phyloP scores from a whole-genome alignment of 257 asterid genomes.

The Cordia subcordata region DNA sequence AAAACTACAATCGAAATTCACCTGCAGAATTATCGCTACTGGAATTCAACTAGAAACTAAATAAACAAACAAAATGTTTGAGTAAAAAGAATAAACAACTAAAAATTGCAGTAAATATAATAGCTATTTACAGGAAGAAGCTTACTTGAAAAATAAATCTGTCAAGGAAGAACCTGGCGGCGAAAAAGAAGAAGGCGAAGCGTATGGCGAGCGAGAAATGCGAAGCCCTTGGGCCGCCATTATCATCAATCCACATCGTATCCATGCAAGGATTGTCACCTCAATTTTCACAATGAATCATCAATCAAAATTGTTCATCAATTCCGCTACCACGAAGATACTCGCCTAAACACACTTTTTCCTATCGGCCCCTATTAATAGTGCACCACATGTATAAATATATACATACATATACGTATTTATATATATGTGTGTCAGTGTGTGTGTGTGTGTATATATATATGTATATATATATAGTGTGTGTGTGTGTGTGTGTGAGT shows the following conservation, averaged over 20 bases:
- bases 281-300: neutral
- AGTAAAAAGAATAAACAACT: no score
- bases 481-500: no score
- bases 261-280: conserved; percentile 37
- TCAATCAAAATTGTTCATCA: neutral
- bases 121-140: neutral
- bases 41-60: neutral
- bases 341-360: no score
- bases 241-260: conserved; percentile 36
- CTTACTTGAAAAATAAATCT: conserved; percentile 75
- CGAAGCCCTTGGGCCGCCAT: conserved; percentile 43
- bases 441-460: no score
- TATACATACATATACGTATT: no score
- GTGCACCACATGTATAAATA: no score
- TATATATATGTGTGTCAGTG: no score
- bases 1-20: no score
- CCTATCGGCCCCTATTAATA: no score
- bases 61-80: neutral
- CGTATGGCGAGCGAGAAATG: conserved; percentile 47
- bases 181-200: conserved; percentile 56
- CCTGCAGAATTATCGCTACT: neutral
- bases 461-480: no score
- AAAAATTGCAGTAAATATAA: neutral
- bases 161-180: conserved; percentile 69
- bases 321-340: neutral